phyloP scores from a whole-genome alignment of 1,284 basidiomycete genomes.

The Rhodotorula sp. region DNA sequence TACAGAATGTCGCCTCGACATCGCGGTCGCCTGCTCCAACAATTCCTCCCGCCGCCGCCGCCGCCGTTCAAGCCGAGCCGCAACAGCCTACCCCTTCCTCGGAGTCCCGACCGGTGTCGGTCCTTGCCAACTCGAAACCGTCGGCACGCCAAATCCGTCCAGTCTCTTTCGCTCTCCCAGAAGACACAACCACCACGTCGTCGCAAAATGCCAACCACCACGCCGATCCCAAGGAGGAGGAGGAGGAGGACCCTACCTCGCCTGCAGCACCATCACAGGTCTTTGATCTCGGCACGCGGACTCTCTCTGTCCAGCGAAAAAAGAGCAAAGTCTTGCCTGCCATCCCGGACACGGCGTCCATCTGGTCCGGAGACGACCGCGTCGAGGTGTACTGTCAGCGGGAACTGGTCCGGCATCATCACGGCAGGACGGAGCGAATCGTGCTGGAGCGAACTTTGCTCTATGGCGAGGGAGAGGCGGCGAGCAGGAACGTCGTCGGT shows the following conservation, averaged over 20 bases:
- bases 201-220: no score
- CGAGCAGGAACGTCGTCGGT: neutral
- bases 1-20: no score
- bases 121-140: neutral
- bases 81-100: no score
- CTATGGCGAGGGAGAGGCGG: constrained; percentile 9
- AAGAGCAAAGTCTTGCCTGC: constrained; percentile 3
- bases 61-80: no score
- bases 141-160: neutral
- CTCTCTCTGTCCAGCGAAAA: neutral
- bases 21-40: no score
- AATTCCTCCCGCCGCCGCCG: no score
- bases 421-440: constrained; percentile 8
- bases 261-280: neutral
- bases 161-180: neutral
- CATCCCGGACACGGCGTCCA: neutral
- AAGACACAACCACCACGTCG: neutral
- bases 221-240: no score
- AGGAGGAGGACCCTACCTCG: neutral
- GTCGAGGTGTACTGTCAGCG: constrained; percentile 13
- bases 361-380: constrained; percentile 8
- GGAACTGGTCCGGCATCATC: constrained; percentile 7
- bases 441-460: constrained; percentile 10
- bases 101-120: no score
- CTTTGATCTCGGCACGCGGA: neutral